A percentile compares a stretch with the other conserved stretches of the same genome.
These are phyloP conservation scores for Trypanosoma caninum DNA, from an alignment of 208 protist genomes.

Conservation along the genomic window DNA sequence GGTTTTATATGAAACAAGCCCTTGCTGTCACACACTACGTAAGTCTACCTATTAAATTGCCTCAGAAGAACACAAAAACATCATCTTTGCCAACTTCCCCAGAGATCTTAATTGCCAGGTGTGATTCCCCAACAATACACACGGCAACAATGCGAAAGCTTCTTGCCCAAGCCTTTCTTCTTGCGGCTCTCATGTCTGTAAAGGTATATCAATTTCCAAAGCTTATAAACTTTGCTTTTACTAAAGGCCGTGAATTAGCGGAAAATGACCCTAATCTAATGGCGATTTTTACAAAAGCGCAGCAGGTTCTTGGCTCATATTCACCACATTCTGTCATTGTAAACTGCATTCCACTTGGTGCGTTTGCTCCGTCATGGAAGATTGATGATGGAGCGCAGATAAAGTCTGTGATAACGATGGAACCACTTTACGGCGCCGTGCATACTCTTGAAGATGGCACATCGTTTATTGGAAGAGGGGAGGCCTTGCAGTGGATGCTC, in stretches of 20 bases:
- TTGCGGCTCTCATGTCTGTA: slow-evolving; percentile 76
- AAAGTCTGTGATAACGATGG: slow-evolving; percentile 46
- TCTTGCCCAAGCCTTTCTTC: slow-evolving; percentile 53
- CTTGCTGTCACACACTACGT: slow-evolving; percentile 73
- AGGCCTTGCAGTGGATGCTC: slow-evolving; percentile 78
- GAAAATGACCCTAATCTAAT: slow-evolving; percentile 40
- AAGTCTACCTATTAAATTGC: slow-evolving; percentile 46
- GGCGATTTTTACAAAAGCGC: slow-evolving; percentile 46
- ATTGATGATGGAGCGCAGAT: slow-evolving; percentile 43
- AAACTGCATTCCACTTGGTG: slow-evolving; percentile 39
- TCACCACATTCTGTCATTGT: slow-evolving; percentile 72
- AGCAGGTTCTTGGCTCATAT: slow-evolving; percentile 64
- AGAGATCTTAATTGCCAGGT: slow-evolving; percentile 1
- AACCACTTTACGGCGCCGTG: slow-evolving; percentile 46
- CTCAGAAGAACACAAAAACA: background rate
- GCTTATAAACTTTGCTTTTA: slow-evolving; percentile 64
- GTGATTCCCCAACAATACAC: too few species aligned
- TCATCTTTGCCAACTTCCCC: slow-evolving; percentile 5
- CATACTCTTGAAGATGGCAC: slow-evolving; percentile 60
- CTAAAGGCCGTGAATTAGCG: slow-evolving; percentile 63
- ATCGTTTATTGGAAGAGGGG: slow-evolving; percentile 49
- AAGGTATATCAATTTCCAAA: slow-evolving; percentile 87
- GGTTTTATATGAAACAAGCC: slow-evolving; percentile 83
- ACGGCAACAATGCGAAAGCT: slow-evolving; percentile 33
- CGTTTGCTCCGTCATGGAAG: slow-evolving; percentile 37